A percentile compares a stretch with the other conserved stretches of the same genome.
phyloP scores from a whole-genome alignment of 257 asterid species.

The Haberlea rhodopensis region DNA sequence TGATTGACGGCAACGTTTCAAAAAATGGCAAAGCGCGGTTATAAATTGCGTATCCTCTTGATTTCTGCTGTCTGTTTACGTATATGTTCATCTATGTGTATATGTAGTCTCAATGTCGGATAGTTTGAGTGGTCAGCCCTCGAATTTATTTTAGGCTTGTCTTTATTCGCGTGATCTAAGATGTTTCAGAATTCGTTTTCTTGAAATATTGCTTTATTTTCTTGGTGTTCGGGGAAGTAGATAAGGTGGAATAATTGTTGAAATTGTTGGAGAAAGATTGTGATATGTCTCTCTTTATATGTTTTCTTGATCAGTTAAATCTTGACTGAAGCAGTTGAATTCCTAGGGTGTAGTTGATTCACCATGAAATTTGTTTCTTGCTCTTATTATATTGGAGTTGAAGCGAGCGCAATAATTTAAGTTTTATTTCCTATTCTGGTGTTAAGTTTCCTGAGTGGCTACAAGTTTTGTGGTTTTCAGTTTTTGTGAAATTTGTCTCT shows the following conservation, averaged over 20 bases:
- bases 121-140: conserved; percentile 27
- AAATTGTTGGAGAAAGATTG: conserved; percentile 3
- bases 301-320: conserved; percentile 4
- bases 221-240: background rate
- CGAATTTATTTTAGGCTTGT: conserved; percentile 28
- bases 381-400: conserved; percentile 11
- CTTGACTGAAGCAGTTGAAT: conserved; percentile 3
- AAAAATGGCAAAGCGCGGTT: conserved; percentile 85
- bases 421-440: conserved; percentile 13
- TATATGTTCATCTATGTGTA: conserved; percentile 1
- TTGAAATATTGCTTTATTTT: conserved; percentile 13
- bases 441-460: background rate
- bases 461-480: background rate
- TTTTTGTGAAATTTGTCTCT: background rate
- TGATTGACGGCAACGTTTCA: conserved; percentile 21
- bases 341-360: conserved; percentile 14
- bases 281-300: background rate
- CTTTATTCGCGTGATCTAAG: conserved; percentile 31
- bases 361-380: conserved; percentile 6
- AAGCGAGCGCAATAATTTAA: background rate
- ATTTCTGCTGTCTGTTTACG: conserved; percentile 2
- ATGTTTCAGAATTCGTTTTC: conserved; percentile 11
- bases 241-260: conserved; percentile 11
- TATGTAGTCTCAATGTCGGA: conserved; percentile 34
- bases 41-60: conserved; percentile 92